Evolutionary conservation across 139 green algal genomes (phyloP).

Genomic region (Pseudopediastrum boryanum): DNA sequence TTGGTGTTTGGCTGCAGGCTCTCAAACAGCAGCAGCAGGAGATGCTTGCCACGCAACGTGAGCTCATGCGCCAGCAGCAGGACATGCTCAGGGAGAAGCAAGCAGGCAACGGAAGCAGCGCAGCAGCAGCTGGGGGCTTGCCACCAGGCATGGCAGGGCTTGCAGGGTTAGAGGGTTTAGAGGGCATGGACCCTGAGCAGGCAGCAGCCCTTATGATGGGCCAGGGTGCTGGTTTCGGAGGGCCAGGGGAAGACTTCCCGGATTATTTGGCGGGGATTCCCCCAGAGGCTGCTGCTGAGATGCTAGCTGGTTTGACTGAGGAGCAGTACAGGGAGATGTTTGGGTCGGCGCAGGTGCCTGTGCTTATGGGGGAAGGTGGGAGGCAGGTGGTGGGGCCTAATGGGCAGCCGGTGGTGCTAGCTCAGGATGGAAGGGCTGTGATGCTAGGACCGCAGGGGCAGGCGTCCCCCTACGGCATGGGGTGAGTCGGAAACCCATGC

Average conservation of each 20-base stretch:
- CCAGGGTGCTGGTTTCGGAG: not conserved
- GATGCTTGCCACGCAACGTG: conserved; percentile 11
- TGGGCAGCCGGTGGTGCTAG: conserved; percentile 33
- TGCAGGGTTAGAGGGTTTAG: not conserved
- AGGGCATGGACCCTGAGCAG: not conserved
- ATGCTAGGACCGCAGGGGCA: conserved; percentile 10
- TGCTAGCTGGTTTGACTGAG: not conserved
- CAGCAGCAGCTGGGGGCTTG: not conserved
- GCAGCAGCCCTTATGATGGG: not conserved
- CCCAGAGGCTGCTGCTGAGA: not conserved
- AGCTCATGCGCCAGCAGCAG: conserved; percentile 13
- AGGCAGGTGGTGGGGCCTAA: conserved; percentile 12
- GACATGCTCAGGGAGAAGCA: not conserved
- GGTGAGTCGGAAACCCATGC: too few species aligned
- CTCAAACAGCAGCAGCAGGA: conserved; percentile 34
- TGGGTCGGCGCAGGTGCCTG: not conserved
- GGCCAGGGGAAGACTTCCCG: not conserved
- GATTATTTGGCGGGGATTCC: not conserved
- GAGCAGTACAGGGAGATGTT: not conserved
- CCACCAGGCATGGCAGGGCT: not conserved
- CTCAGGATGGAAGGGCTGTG: conserved; percentile 20
- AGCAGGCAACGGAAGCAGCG: not conserved
- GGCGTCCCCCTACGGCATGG: conserved; percentile 19
- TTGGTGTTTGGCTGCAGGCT: not conserved
- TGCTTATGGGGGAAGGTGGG: conserved; percentile 20